Evolutionary conservation across 768 basidiomycete species (phyloP), one percentile per base, ranked within the genome.

Genomic region (Leccinum subtestaceum): DNA sequence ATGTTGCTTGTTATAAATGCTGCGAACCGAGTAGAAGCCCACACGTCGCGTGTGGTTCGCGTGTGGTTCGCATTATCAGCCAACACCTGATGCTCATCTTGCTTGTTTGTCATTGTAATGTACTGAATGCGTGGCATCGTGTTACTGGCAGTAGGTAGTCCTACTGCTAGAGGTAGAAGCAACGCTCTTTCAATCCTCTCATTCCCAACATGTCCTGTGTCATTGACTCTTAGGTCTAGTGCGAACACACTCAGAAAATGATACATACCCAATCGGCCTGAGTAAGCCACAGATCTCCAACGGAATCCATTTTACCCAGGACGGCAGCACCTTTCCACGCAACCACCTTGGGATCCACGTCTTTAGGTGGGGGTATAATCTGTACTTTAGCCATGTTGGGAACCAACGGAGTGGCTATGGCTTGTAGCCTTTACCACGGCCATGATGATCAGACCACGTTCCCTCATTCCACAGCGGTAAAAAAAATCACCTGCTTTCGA

Each of bases 251-350:
- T 38, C 11, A 55, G 46, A 51, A 15, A 56, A 57, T 15, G 53
- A 40, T 19, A 74, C 81, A 52, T 72, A 93, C 92, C 92, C 95
- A 99, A 70, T 99, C 97, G 36, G 85, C 78, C 57, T 79, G 75
- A 6, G 91, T 84, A 27, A 98, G 78, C 96, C 96, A 98, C 57
- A 98, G 75, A 63, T 99, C 97, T 31, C 84, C 81, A 48, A 90
- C 85, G 3, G 87, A 85, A 53, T 99, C 97, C 84, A 98, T 89
- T 74, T 93, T 92, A 27, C 88, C 91, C 45, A 98, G 83, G 12
- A 95, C 93, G 8, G 89, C 84, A 6, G 89, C 93, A 10, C 97
- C 97, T 72, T 98, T 98, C 97, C 97, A 99, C 15, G 86, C 87
- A 32, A 98, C 81, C 38, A 93, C 86, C 25, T 86, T 83, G 5